A percentile compares a stretch with the other conserved stretches of the same genome.
Conservation (phyloP, 768 basidiomycete genomes). For the Amanita molliuscula region DNA sequence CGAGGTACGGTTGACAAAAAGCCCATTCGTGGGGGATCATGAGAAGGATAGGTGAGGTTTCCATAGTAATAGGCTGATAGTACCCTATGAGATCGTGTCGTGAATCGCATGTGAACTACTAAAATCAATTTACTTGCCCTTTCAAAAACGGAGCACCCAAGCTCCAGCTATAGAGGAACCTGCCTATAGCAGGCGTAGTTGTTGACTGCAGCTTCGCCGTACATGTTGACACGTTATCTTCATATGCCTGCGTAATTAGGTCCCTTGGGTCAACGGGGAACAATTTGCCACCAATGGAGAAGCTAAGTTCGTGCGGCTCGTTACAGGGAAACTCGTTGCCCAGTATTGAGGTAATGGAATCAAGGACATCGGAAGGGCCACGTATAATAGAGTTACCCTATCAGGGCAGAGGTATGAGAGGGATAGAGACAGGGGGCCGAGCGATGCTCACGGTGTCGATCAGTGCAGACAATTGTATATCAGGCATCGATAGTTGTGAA, state of each 20-base stretch:
- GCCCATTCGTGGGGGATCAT: slow-evolving; percentile 60
- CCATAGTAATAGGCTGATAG: slow-evolving; percentile 64
- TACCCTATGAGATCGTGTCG: slow-evolving; percentile 28
- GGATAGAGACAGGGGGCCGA: neutral
- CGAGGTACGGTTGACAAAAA: slow-evolving; percentile 59
- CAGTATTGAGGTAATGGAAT: slow-evolving; percentile 30
- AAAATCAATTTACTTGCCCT: slow-evolving; percentile 28
- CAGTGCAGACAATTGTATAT: slow-evolving; percentile 50
- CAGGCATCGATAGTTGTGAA: slow-evolving; percentile 37
- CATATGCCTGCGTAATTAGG: slow-evolving; percentile 36
- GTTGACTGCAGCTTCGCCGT: slow-evolving; percentile 46
- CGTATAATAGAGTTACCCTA: slow-evolving; percentile 74
- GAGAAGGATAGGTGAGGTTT: slow-evolving; percentile 56
- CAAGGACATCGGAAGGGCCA: slow-evolving; percentile 58
- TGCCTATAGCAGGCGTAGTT: slow-evolving; percentile 47
- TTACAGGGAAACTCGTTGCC: slow-evolving; percentile 43
- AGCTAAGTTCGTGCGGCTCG: slow-evolving; percentile 51
- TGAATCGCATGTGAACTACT: neutral
- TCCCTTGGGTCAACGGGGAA: slow-evolving; percentile 76
- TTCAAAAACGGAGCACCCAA: slow-evolving; percentile 71
- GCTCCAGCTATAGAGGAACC: slow-evolving; percentile 69
- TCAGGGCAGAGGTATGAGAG: neutral
- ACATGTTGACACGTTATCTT: slow-evolving; percentile 33
- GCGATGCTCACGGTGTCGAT: slow-evolving; percentile 54
- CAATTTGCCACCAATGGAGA: slow-evolving; percentile 54